Evolutionary conservation across 495 filamentous ascomycete species (phyloP), one percentile per base, ranked within the genome.

Genomic region (Pyrenula aspistea): DNA sequence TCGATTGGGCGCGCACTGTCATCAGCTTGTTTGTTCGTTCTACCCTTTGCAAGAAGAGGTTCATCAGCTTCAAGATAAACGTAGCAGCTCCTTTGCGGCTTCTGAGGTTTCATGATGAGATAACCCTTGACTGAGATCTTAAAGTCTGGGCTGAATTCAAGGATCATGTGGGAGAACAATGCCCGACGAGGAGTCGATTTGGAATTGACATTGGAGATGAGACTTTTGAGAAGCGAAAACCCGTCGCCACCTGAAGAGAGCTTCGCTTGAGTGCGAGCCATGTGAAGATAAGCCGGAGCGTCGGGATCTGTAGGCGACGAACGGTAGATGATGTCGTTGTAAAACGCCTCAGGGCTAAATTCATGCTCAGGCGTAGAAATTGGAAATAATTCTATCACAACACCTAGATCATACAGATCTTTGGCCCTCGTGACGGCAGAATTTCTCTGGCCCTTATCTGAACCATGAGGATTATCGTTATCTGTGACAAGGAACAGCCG

Each of bases 401-500:
- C 89, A 10, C 92, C 91, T 4, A 97, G 76, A 65, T 99, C 94
- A 61, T 97, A 96, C 4, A 99, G 68, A 75, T 99, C 94, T 65
- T 93, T 93, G 22, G 93, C 94, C 36, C 91, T 81, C 2, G 90
- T 88, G 8, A 89, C 84, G 2, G 94, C 87, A 20, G 84, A 82
- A 48, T 85, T 87, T 47, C 83, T 84, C 21, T 84, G 68, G 4
- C 75, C 70, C 64, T 89, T 92, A 60, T 86, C 84, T 2, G 79
- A 72, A 1, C 68, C 75, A 64, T 95, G 89, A 3, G 94, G 93
- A 65, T 90, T 79, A 65, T 99, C 94, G 56, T 95, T 86, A 63
- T 97, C 91, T 1, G 94, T 96, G 56, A 99, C 90, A 58, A 99
- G 83, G 70, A 99, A 97, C 11, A 99, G 73, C 25, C 94, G 81